Conservation (phyloP, 148 eudicot genomes). For the Spergularia bocconei region DNA sequence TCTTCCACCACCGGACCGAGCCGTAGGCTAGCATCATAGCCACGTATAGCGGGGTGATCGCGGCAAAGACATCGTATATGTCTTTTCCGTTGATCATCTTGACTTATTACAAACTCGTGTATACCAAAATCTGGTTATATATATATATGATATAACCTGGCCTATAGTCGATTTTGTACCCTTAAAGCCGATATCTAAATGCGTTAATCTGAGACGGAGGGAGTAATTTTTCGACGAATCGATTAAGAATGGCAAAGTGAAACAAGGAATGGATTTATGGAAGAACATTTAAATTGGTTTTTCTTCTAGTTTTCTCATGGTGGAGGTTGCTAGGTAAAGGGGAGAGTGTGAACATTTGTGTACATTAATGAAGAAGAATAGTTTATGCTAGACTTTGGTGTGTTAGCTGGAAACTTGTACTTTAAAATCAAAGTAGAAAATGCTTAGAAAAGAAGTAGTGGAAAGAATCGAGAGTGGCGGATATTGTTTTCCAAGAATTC, state of each 20-base stretch:
- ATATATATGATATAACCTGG: too few species aligned
- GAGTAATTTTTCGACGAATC: neutral
- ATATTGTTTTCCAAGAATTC: constrained; percentile 23
- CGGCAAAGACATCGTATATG: constrained; percentile 87
- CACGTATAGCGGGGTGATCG: constrained; percentile 75
- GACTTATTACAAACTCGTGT: neutral
- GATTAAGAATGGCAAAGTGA: neutral
- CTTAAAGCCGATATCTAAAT: neutral
- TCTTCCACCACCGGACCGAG: constrained; percentile 95
- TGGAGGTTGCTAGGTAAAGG: neutral
- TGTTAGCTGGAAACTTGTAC: constrained; percentile 22
- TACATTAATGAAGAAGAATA: constrained; percentile 1
- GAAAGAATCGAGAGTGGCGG: constrained; percentile 14
- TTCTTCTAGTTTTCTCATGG: constrained; percentile 11
- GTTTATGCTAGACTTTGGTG: neutral
- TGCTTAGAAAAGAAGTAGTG: constrained; percentile 24
- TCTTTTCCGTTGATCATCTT: constrained; percentile 84
- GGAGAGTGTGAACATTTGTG: neutral
- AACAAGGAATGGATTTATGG: neutral
- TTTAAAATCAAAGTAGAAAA: constrained; percentile 3
- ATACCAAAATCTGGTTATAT: neutral
- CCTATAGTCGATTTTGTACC: neutral
- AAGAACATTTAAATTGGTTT: neutral
- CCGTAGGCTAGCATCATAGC: constrained; percentile 97
- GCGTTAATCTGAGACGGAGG: too few species aligned